A percentile compares a stretch with the other conserved stretches of the same genome.
Conservation (phyloP, 257 asterid genomes). For the Nicotiana otophora region DNA sequence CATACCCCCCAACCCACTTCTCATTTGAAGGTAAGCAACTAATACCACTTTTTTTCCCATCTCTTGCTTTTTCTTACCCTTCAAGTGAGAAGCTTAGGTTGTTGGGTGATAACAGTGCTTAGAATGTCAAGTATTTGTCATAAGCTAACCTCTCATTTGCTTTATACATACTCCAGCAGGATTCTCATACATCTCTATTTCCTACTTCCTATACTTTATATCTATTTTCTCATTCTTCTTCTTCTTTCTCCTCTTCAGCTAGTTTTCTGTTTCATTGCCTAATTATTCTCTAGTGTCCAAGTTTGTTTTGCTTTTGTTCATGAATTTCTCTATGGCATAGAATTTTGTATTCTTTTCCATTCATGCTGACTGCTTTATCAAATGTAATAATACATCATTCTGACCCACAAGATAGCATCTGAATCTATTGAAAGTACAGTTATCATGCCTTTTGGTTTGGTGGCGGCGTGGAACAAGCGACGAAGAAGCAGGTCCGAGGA, state of each 20-base stretch:
- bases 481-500: constrained; percentile 93
- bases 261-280: not conserved
- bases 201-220: constrained; percentile 10
- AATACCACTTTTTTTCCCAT: constrained; percentile 18
- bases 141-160: constrained; percentile 51
- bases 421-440: constrained; percentile 16
- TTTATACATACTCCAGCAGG: constrained; percentile 63
- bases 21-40: constrained; percentile 46
- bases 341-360: not conserved
- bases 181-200: constrained; percentile 34
- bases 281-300: not conserved
- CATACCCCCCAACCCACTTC: constrained; percentile 28
- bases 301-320: not conserved
- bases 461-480: constrained; percentile 93
- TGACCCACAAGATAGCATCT: not conserved
- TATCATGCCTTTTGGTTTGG: constrained; percentile 84
- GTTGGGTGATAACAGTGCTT: constrained; percentile 41
- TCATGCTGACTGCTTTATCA: constrained; percentile 6
- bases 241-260: not conserved
- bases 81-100: constrained; percentile 63
- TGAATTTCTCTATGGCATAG: not conserved
- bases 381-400: constrained; percentile 14
- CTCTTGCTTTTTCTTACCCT: constrained; percentile 47
- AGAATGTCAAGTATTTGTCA: constrained; percentile 29
- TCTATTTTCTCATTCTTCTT: not conserved